Conservation (phyloP, 2,329 filamentous ascomycete genomes). For the Diplodia mutila region DNA sequence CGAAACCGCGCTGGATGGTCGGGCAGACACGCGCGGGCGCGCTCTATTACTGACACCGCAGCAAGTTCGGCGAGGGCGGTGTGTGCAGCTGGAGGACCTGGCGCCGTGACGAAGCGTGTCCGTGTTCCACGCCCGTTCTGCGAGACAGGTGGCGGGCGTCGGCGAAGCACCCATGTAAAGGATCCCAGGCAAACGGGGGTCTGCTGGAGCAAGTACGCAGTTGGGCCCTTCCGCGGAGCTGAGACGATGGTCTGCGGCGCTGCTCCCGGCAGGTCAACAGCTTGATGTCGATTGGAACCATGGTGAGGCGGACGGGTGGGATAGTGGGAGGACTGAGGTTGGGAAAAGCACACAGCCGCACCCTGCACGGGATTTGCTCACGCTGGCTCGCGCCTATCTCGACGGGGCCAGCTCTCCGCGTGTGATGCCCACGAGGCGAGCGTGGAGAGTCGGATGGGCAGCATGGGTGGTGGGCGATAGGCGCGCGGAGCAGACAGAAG, state of each 20-base stretch:
- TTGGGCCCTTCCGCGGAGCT: no score
- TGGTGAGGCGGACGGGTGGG: neutral
- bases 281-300: neutral
- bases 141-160: constrained; percentile 4
- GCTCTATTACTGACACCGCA: neutral
- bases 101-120: constrained; percentile 10
- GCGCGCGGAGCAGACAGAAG: constrained; percentile 7
- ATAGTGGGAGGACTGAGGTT: constrained; percentile 2
- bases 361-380: constrained; percentile 1
- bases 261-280: neutral
- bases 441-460: constrained; percentile 16
- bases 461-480: constrained; percentile 10
- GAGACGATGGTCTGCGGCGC: neutral
- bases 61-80: constrained; percentile 6
- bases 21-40: constrained; percentile 3
- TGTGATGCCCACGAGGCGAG: constrained; percentile 10
- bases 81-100: constrained; percentile 12
- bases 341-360: neutral
- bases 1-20: constrained; percentile 4
- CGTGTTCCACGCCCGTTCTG: neutral
- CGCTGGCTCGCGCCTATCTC: constrained; percentile 8
- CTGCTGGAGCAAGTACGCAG: neutral
- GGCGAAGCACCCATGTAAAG: neutral
- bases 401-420: neutral
- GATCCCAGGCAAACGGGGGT: constrained; percentile 9